Evolutionary conservation across 306 rosid genomes (phyloP), one percentile per base, ranked within the genome.

Genomic region (Quercus suber): DNA sequence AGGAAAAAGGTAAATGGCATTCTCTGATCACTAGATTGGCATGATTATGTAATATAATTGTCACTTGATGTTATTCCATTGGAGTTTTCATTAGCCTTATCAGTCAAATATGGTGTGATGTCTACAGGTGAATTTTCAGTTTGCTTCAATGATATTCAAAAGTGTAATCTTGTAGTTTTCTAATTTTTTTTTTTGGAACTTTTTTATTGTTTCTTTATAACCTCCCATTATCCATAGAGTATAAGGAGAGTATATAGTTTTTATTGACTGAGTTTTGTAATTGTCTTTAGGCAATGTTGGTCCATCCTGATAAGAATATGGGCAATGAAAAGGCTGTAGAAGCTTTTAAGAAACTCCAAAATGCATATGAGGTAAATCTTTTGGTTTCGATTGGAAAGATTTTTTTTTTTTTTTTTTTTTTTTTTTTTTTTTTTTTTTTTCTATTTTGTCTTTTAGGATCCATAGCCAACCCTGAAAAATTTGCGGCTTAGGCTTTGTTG

Each of bases 271-370:
- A 30, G n/a, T 21, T 41, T 76, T 72, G 73, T 33, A 41, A 57
- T 73, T 67, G 27, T 78, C 31, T 73, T 23, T 82, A 96, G 99
- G 99, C 99, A 78, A 96, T 96, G 97, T 75, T 96, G 88, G 99
- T 96, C 82, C 99, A 96, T 86, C 99, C 99, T 33, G 99, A 96
- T 87, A 96, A 96, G 90, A 96, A 96, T 82, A 96, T 90, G 96
- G 99, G 99, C 59, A 92, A 93, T 82, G 99, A 96, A 79, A 96
- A 91, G 84, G 99, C 99, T 5, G 99, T 82, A 56, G 99, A 96
- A 87, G 98, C 99, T 78, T 96, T 96, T 77, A 93, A 96, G 89
- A 96, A 93, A 87, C 99, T 96, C 84, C 99, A 96, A 78, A 96
- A 96, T 86, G 99, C 99, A 52, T 96, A 96, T 53, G 99, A 96